Evolutionary conservation across 768 basidiomycete genomes (phyloP), one percentile per base, ranked within the genome.

Genomic region (Paxillus rubicundulus): DNA sequence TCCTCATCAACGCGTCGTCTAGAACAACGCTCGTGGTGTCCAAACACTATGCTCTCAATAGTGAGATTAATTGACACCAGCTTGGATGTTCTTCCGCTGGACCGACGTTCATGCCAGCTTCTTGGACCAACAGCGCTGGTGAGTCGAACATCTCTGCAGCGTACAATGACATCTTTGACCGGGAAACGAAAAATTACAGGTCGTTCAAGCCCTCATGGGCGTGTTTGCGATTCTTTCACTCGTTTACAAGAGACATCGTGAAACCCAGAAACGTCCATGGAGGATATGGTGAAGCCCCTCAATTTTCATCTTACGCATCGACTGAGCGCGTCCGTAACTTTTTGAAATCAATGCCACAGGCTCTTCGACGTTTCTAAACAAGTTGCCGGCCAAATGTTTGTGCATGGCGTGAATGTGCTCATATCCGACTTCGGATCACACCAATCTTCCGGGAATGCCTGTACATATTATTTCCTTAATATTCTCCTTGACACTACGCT

Each of bases 281-380:
- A 77, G 80, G 60, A 96, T 97, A 72, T 98, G 96, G 92, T 88
- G 60, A 53, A 82, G 57, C 52, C 6, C 32, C 46, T 32, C 30
- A 12, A 24, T 9, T 9, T 21, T 38, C 45, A 37, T 17, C 13
- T 24, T 16, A 20, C 21, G 12, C 32, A 41, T 51, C n/a, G n/a
- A 28, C 58, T 60, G 39, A 58, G 28, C 13, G n/a, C n/a, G 17
- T 21, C 53, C 40, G 41, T 20, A 34, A 6, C 37, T 34, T 30
- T 27, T 49, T 46, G 14, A 4, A 46, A 33, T 17, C 32, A 37
- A 41, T 34, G 40, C 45, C 16, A 41, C 28, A 92, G 90, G 92
- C 65, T 89, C n/a, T 93, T 90, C 67, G 94, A 97, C 62, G 89
- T 97, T 5, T 87, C 86, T 2, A 97, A 97, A 68, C 95, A 98